Base-by-base conservation (phyloP, 768 basidiomycete species). In the Dioszegia crocea region DNA sequence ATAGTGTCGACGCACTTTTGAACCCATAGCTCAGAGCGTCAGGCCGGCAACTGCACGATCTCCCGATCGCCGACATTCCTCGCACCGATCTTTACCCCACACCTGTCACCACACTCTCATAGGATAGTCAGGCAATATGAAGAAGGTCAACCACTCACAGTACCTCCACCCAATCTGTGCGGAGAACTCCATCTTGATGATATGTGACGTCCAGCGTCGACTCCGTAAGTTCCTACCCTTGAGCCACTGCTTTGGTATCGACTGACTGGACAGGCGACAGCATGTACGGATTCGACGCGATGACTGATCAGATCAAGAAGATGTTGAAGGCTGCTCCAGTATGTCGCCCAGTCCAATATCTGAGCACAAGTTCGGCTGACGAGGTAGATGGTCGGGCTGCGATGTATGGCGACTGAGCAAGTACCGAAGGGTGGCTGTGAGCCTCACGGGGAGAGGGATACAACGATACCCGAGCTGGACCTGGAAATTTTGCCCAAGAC, bases 151-250 rank as follows among this genome's bases (percentile, higher is more conserved):
- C 29, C n/a, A 11, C 38, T 41, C 51, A 8, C 51, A 53, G 23
- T 53, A 21, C 38, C 38, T 53, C 19, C 14, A 14, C 30, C 51
- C 51, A 14, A 53, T 53, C 51, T 53, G 38, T 1, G 36, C 51
- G n/a, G 23, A 39, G 24, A 53, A 11, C 17, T 53, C 56, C 46
- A 40, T 87, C 48, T 84, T 94, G 79, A 83, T 93, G 60, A 79
- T 90, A 29, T 96, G 91, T 74, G 91, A 94, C 75, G 77, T 93
- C 1, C 91, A 93, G 77, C 80, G 83, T 8, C 82, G 84, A 63
- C 86, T 91, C 77, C 78, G 89, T 89, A 64, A 63, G 84, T 59
- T 19, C 6, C 38, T 21, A 16, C 19, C 14, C 11, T 10, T 17
- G 21, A 23, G 5, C 33, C n/a, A 31, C 17, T 36, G 38, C 40